Percentiles rank a stretch among this genome's conserved stretches.
phyloP scores from a whole-genome alignment of 805 yeast species.

The Spathaspora gorwiae region DNA sequence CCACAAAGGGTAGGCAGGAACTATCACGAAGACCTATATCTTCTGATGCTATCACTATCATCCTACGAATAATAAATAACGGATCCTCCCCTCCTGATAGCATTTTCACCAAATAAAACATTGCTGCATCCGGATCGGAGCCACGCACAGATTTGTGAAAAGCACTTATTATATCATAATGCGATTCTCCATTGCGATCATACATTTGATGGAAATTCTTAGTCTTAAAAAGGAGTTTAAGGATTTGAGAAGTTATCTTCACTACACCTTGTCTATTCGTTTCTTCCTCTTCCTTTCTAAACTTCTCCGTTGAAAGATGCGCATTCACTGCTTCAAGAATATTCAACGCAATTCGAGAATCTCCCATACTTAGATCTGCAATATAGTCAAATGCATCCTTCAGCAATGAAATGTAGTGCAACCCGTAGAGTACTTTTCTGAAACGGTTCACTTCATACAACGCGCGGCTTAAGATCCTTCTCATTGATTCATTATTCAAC shows the following conservation, averaged over 20 bases:
- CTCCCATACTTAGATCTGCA: slow-evolving; percentile 78
- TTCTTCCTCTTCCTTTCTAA: slow-evolving; percentile 14
- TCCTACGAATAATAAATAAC: slow-evolving; percentile 77
- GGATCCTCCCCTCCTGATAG: slow-evolving; percentile 93
- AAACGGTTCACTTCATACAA: slow-evolving; percentile 50
- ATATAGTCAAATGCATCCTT: slow-evolving; percentile 61
- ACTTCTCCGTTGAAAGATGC: slow-evolving; percentile 35
- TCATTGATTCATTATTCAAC: slow-evolving; percentile 25
- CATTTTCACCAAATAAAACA: slow-evolving; percentile 86
- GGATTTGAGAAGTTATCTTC: slow-evolving; percentile 32
- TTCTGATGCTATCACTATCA: slow-evolving; percentile 93
- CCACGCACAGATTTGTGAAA: slow-evolving; percentile 93
- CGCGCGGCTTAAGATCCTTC: slow-evolving; percentile 32
- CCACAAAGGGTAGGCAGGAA: slow-evolving; percentile 77
- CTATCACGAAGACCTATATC: slow-evolving; percentile 88
- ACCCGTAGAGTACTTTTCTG: slow-evolving; percentile 48
- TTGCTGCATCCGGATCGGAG: slow-evolving; percentile 81
- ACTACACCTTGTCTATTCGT: slow-evolving; percentile 24
- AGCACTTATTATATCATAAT: slow-evolving; percentile 93
- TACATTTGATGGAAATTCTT: slow-evolving; percentile 53
- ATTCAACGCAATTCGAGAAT: slow-evolving; percentile 80
- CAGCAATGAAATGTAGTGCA: slow-evolving; percentile 48
- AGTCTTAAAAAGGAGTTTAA: slow-evolving; percentile 41
- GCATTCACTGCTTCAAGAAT: slow-evolving; percentile 70
- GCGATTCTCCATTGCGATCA: slow-evolving; percentile 86